Evolutionary conservation across 805 yeast genomes (phyloP).

Genomic region (Candida krabiensis): DNA sequence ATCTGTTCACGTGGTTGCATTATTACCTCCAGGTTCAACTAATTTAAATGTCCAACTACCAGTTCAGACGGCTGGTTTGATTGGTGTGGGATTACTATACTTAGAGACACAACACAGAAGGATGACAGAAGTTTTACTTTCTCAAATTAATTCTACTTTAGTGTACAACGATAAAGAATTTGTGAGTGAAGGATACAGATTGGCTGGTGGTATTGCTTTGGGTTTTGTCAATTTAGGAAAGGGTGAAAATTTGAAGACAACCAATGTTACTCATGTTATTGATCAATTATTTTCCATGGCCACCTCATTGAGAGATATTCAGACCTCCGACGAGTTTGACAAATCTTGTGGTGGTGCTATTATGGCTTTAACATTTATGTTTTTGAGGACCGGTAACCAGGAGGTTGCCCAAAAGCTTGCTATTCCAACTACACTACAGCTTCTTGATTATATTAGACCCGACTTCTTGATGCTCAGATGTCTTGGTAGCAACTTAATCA

Average conservation of each 20-base stretch:
- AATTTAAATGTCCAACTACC: slow-evolving; percentile 79
- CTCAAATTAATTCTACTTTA: slow-evolving; percentile 63
- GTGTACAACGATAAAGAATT: slow-evolving; percentile 53
- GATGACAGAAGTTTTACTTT: slow-evolving; percentile 75
- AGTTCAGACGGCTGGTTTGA: slow-evolving; percentile 88
- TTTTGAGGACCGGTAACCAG: slow-evolving; percentile 61
- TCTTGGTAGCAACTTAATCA: slow-evolving; percentile 60
- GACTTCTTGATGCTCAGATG: slow-evolving; percentile 69
- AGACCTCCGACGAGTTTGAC: slow-evolving; percentile 56
- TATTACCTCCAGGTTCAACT: slow-evolving; percentile 87
- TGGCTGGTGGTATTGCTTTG: slow-evolving; percentile 85
- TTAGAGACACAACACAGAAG: slow-evolving; percentile 76
- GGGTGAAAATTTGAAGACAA: slow-evolving; percentile 53
- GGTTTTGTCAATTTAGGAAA: slow-evolving; percentile 84
- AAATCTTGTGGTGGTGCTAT: slow-evolving; percentile 74
- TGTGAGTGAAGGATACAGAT: slow-evolving; percentile 76
- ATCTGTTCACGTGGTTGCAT: slow-evolving; percentile 89
- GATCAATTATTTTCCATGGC: slow-evolving; percentile 61
- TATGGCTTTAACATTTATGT: slow-evolving; percentile 72
- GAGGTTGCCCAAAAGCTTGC: slow-evolving; percentile 60
- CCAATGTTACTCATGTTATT: slow-evolving; percentile 60
- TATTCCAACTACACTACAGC: slow-evolving; percentile 58
- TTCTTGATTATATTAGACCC: slow-evolving; percentile 74
- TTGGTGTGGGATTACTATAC: slow-evolving; percentile 87
- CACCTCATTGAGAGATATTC: slow-evolving; percentile 59